phyloP scores from a whole-genome alignment of 305 asterid species.

The Fraxinus ornus region DNA sequence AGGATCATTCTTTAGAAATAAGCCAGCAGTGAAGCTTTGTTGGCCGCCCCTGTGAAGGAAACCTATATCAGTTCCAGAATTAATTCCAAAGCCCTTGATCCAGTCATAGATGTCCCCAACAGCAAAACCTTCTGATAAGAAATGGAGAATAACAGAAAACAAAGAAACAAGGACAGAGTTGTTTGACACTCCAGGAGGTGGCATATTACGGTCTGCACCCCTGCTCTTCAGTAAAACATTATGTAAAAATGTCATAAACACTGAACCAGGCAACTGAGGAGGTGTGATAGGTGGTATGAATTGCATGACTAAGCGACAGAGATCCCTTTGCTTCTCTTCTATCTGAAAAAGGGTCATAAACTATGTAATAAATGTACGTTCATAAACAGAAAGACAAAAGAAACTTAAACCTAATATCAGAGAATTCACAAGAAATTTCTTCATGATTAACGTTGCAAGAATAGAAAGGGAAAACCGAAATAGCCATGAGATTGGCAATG shows the following conservation, averaged over 20 bases:
- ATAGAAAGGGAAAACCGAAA: background rate
- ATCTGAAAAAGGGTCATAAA: conserved; percentile 47
- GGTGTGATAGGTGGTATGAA: conserved; percentile 82
- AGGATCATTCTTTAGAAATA: conserved; percentile 80
- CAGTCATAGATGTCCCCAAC: conserved; percentile 62
- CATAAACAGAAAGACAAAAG: background rate
- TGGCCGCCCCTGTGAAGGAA: conserved; percentile 91
- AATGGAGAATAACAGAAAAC: conserved; percentile 78
- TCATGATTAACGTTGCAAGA: background rate
- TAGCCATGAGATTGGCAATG: background rate
- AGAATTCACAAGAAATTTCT: background rate
- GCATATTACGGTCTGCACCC: conserved; percentile 89
- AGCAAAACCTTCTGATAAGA: conserved; percentile 82
- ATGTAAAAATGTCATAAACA: conserved; percentile 77
- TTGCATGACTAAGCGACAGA: conserved; percentile 85
- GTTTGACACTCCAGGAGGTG: conserved; percentile 93
- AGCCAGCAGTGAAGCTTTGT: conserved; percentile 71
- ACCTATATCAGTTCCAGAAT: conserved; percentile 66
- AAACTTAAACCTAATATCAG: background rate
- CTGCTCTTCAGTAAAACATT: conserved; percentile 82
- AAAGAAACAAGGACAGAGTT: conserved; percentile 89
- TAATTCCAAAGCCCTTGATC: conserved; percentile 59
- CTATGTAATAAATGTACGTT: conserved; percentile 17
- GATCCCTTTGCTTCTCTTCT: conserved; percentile 93
- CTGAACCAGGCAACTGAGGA: conserved; percentile 81